Percentiles rank a stretch among this genome's conserved stretches.
Conservation (phyloP, 257 asterid genomes). For the Thymus quinquecostatus region DNA sequence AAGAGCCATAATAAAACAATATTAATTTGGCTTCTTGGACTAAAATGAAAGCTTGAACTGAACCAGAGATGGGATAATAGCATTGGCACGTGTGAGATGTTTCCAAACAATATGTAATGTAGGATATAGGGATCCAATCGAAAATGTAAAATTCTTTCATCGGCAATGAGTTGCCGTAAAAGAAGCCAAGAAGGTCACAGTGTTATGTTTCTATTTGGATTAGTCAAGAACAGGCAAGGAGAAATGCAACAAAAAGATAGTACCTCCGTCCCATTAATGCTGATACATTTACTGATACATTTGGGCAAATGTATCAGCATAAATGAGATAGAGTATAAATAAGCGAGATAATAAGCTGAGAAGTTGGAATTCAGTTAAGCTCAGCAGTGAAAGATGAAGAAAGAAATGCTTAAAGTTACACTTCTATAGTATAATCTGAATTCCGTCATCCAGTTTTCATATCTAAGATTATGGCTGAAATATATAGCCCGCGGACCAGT, state of each 20-base stretch:
- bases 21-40: not conserved
- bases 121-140: not conserved
- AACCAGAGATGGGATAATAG: not conserved
- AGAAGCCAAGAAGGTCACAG: not conserved
- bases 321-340: too few species aligned
- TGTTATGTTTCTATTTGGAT: not conserved
- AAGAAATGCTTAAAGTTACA: conserved; percentile 1
- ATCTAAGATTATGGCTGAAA: conserved; percentile 4
- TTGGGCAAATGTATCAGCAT: too few species aligned
- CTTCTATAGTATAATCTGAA: not conserved
- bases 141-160: conserved; percentile 8
- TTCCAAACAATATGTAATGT: not conserved
- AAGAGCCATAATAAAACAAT: not conserved
- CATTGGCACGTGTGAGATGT: conserved; percentile 19
- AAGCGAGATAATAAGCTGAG: not conserved
- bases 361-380: conserved; percentile 22
- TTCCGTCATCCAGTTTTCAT: conserved; percentile 14
- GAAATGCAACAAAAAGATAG: conserved; percentile 3
- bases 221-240: not conserved
- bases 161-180: not conserved
- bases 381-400: not conserved
- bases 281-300: too few species aligned
- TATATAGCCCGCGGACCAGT: not conserved
- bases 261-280: too few species aligned
- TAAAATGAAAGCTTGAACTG: conserved; percentile 1